Conservation (phyloP, 2,329 filamentous ascomycete genomes). For the Colletotrichum liaoningense region DNA sequence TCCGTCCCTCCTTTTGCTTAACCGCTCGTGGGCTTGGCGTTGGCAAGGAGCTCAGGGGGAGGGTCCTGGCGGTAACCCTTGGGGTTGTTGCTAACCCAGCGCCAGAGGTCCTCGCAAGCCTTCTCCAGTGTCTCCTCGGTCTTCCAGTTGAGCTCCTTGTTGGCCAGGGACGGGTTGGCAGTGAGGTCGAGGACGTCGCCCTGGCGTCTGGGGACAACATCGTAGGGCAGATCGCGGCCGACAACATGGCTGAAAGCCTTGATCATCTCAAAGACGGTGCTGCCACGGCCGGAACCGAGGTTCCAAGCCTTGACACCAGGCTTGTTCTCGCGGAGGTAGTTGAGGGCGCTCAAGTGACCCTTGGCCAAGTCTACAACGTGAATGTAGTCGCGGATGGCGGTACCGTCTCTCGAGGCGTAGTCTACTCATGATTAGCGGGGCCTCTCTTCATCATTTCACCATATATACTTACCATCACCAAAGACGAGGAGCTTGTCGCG, state of each 20-base stretch:
- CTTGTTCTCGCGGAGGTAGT: constrained; percentile 85
- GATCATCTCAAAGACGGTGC: constrained; percentile 97
- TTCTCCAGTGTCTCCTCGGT: constrained; percentile 91
- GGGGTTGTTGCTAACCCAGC: constrained; percentile 97
- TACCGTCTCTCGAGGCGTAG: constrained; percentile 90
- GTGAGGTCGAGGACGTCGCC: constrained; percentile 97
- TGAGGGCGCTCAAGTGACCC: constrained; percentile 89
- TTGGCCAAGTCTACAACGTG: constrained; percentile 91
- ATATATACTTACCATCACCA: constrained; percentile 77
- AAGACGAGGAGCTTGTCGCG: constrained; percentile 95
- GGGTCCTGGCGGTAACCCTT: constrained; percentile 93
- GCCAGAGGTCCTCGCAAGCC: constrained; percentile 94
- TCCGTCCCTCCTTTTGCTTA: background rate
- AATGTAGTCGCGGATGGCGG: constrained; percentile 97
- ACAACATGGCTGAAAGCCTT: constrained; percentile 91
- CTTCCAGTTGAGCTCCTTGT: constrained; percentile 92
- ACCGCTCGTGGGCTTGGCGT: constrained; percentile 56
- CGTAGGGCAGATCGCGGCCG: constrained; percentile 86
- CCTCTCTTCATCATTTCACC: background rate
- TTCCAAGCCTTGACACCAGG: constrained; percentile 98
- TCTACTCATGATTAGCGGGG: constrained; percentile 64
- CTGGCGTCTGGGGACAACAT: constrained; percentile 83
- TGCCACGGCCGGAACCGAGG: constrained; percentile 91
- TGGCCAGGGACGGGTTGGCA: constrained; percentile 88
- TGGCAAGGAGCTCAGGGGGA: constrained; percentile 82